A percentile compares a stretch with the other conserved stretches of the same genome.
These are phyloP conservation scores for Stentor roeselii DNA, from an alignment of 73 alveolate genomes.

Conservation along the genomic window DNA sequence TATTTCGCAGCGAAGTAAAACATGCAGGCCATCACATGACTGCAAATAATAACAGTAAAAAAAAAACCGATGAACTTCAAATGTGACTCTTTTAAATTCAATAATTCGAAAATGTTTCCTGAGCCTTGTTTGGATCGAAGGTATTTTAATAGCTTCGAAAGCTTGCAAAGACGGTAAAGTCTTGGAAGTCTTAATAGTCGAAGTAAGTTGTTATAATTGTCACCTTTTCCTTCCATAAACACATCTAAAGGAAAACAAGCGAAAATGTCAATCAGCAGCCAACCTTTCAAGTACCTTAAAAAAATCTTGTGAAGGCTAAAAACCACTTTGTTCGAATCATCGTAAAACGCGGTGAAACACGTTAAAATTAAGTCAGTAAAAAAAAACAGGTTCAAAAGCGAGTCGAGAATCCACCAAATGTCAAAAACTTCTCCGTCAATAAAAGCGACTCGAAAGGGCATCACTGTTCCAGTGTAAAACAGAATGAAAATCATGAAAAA, in stretches of 20 bases:
- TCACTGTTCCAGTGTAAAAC: background rate
- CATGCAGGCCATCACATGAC: constrained; percentile 84
- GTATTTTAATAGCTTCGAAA: constrained; percentile 42
- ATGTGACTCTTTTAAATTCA: constrained; percentile 58
- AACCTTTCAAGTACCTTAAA: constrained; percentile 32
- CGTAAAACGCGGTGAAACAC: constrained; percentile 55
- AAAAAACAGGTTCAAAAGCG: constrained; percentile 45
- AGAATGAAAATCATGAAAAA: constrained; percentile 37
- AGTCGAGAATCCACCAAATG: constrained; percentile 46
- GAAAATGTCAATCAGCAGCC: constrained; percentile 47
- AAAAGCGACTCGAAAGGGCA: background rate
- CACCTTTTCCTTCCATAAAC: background rate
- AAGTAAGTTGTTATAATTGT: constrained; percentile 24
- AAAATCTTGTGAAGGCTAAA: constrained; percentile 8
- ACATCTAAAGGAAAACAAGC: constrained; percentile 42
- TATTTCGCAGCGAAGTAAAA: constrained; percentile 82
- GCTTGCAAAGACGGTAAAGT: constrained; percentile 46
- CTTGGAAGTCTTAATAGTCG: constrained; percentile 54
- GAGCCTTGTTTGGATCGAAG: constrained; percentile 31
- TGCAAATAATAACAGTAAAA: constrained; percentile 64
- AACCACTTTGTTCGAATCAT: constrained; percentile 40
- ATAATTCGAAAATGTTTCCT: constrained; percentile 31
- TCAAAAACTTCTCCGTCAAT: background rate
- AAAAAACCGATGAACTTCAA: constrained; percentile 66
- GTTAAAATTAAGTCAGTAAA: constrained; percentile 56